phyloP scores from a whole-genome alignment of 169 alveolate species.

The Cryptosporidium baileyi region DNA sequence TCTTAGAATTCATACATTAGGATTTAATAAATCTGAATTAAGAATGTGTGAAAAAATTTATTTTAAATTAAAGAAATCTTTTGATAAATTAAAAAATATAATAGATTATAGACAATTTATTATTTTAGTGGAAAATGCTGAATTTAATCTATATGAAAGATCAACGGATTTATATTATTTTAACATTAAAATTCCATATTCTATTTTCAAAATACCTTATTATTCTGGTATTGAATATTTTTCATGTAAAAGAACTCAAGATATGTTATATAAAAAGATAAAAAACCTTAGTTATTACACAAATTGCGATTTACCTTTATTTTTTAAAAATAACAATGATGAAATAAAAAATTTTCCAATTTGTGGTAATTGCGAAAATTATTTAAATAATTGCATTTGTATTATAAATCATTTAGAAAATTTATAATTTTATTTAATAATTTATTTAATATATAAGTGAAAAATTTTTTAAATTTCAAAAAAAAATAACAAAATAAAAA shows the following conservation, averaged over 20 bases:
- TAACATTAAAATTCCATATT: slow-evolving; percentile 43
- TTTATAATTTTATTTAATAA: not conserved
- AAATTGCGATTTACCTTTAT: slow-evolving; percentile 7
- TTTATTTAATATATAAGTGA: not conserved
- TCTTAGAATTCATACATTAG: slow-evolving; percentile 29
- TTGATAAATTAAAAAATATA: not conserved
- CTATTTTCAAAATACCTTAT: slow-evolving; percentile 27
- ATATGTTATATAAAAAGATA: not conserved
- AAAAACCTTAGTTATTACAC: slow-evolving; percentile 23
- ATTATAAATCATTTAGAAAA: not conserved
- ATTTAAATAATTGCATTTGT: not conserved
- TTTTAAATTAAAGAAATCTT: not conserved
- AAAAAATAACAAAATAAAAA: too few species aligned
- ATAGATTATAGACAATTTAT: not conserved
- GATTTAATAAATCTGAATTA: slow-evolving; percentile 17
- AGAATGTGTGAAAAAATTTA: slow-evolving; percentile 39
- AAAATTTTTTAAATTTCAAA: too few species aligned
- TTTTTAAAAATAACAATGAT: too few species aligned
- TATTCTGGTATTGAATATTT: not conserved
- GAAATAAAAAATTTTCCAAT: too few species aligned
- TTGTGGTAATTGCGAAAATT: not conserved
- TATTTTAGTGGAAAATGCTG: slow-evolving; percentile 13
- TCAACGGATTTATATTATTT: slow-evolving; percentile 33
- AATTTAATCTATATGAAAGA: slow-evolving; percentile 37
- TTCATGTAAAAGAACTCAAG: not conserved